A percentile compares a stretch with the other conserved stretches of the same genome.
These are phyloP conservation scores for Globisporangium carolinianum DNA, from an alignment of 352 stramenopile species.

Conservation along the genomic window DNA sequence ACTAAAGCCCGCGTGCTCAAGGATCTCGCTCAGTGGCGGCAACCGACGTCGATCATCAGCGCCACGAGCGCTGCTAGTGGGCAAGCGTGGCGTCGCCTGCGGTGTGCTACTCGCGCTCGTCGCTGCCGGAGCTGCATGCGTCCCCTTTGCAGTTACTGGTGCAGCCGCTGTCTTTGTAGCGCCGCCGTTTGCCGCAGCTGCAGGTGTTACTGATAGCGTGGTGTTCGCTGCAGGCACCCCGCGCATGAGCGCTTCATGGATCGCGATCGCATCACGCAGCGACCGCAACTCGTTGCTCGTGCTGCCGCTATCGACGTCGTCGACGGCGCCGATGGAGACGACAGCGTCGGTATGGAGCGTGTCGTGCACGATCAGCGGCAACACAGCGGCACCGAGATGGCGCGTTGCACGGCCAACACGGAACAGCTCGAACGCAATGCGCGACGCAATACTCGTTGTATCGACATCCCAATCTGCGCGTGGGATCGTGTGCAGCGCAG, in stretches of 20 bases:
- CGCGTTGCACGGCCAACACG: slow-evolving; percentile 24
- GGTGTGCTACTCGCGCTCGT: slow-evolving; percentile 1
- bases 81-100: slow-evolving; percentile 8
- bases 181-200: background rate
- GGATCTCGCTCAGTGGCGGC: slow-evolving; percentile 26
- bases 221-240: background rate
- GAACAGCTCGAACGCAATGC: slow-evolving; percentile 58
- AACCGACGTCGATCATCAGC: slow-evolving; percentile 2
- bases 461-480: slow-evolving; percentile 33
- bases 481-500: slow-evolving; percentile 26
- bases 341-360: background rate
- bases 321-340: background rate
- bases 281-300: slow-evolving; percentile 8
- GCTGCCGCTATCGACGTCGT: background rate
- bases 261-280: slow-evolving; percentile 8
- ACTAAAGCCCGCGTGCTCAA: slow-evolving; percentile 27
- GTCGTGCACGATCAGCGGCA: slow-evolving; percentile 16
- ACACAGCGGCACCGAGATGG: slow-evolving; percentile 13
- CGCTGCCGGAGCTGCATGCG: background rate
- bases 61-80: no score
- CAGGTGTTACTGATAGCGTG: background rate
- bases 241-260: slow-evolving; percentile 1
- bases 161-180: background rate
- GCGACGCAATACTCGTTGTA: slow-evolving; percentile 37
- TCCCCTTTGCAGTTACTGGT: background rate